Conservation (phyloP, 805 yeast genomes). For the Komagataella pseudopastoris region DNA sequence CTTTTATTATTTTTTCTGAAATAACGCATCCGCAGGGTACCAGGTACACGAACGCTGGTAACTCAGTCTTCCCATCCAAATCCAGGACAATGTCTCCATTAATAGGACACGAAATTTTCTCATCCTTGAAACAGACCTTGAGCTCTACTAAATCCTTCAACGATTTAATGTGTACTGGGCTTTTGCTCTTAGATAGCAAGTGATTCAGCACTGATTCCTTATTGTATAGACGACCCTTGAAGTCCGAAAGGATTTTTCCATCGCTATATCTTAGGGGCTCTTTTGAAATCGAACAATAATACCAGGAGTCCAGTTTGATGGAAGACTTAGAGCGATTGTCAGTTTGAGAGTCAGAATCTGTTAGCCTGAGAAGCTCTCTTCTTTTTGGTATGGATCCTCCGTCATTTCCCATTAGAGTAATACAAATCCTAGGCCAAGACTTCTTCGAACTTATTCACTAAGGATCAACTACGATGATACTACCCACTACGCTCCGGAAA, state of each 20-base stretch:
- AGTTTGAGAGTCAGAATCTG: slow-evolving; percentile 6
- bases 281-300: slow-evolving; percentile 31
- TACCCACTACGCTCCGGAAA: too few species aligned
- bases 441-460: too few species aligned
- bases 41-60: slow-evolving; percentile 24
- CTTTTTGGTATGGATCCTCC: slow-evolving; percentile 64
- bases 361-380: slow-evolving; percentile 27
- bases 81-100: neutral
- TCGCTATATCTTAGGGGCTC: slow-evolving; percentile 20
- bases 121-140: slow-evolving; percentile 1
- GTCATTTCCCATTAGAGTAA: slow-evolving; percentile 26
- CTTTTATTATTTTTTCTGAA: slow-evolving; percentile 16
- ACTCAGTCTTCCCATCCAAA: neutral
- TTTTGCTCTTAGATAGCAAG: slow-evolving; percentile 21
- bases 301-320: slow-evolving; percentile 16
- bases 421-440: neutral
- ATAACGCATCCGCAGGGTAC: slow-evolving; percentile 31
- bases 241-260: slow-evolving; percentile 52
- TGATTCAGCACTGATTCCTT: slow-evolving; percentile 50
- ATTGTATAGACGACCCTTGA: slow-evolving; percentile 48
- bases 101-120: slow-evolving; percentile 1
- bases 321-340: slow-evolving; percentile 11
- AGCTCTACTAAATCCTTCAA: slow-evolving; percentile 30
- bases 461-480: neutral
- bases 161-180: slow-evolving; percentile 18